A percentile compares a stretch with the other conserved stretches of the same genome.
Evolutionary conservation across 108 stramenopile species (phyloP).

Genomic region (Mayamaea pseudoterrestris): DNA sequence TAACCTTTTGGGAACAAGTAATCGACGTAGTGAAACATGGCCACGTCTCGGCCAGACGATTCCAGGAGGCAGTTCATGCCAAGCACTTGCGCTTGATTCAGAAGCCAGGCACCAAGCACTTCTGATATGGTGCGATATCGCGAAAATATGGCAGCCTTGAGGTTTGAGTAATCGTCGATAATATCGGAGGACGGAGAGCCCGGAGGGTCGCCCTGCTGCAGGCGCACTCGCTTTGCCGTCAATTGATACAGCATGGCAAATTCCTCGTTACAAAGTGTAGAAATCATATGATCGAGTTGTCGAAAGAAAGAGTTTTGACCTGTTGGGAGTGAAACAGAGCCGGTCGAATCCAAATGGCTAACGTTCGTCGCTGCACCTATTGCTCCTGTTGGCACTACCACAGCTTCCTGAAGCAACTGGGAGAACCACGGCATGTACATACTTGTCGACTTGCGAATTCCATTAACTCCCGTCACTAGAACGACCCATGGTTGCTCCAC

Average conservation of each 20-base stretch:
- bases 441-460: conserved; percentile 77
- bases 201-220: too few species aligned
- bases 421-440: conserved; percentile 78
- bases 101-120: conserved; percentile 52
- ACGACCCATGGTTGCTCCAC: conserved; percentile 60
- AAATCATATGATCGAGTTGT: conserved; percentile 83
- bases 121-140: conserved; percentile 74
- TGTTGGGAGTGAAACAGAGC: too few species aligned
- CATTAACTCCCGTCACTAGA: conserved; percentile 81
- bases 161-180: conserved; percentile 48
- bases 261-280: conserved; percentile 67
- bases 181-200: conserved; percentile 28
- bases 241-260: conserved; percentile 54
- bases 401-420: conserved; percentile 44
- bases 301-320: conserved; percentile 73
- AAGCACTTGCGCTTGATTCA: conserved; percentile 44
- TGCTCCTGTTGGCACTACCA: conserved; percentile 27
- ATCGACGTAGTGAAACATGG: conserved; percentile 82
- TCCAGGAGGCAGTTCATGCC: conserved; percentile 69
- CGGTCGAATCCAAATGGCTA: not conserved
- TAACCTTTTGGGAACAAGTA: conserved; percentile 56
- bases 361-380: not conserved
- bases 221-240: too few species aligned
- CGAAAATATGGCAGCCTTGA: conserved; percentile 79
- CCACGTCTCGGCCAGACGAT: conserved; percentile 73